A percentile compares a stretch with the other conserved stretches of the same genome.
phyloP scores from a whole-genome alignment of 192 early-diverging fungal genomes.

The Gryganskiella cystojenkinii region DNA sequence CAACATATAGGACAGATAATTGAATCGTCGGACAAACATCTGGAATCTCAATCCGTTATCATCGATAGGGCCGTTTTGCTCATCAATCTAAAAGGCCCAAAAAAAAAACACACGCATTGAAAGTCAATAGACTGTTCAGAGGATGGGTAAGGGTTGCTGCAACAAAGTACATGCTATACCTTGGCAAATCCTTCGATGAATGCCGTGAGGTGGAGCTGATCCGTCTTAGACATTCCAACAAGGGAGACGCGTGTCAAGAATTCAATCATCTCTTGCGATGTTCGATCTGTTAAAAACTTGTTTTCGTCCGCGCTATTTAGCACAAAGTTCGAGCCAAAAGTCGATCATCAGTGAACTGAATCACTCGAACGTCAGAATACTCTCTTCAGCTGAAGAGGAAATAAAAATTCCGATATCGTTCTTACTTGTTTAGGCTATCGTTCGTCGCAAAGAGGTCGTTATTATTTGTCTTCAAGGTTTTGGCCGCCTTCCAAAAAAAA shows the following conservation, averaged over 20 bases:
- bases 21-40: constrained; percentile 74
- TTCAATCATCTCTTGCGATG: constrained; percentile 58
- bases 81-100: constrained; percentile 65
- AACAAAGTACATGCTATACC: constrained; percentile 41
- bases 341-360: not conserved
- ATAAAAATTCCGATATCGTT: not conserved
- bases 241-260: constrained; percentile 63
- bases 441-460: constrained; percentile 69
- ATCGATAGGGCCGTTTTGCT: constrained; percentile 79
- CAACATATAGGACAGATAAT: constrained; percentile 67
- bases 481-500: constrained; percentile 51
- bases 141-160: not conserved
- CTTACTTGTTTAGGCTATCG: constrained; percentile 50
- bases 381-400: not conserved
- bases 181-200: constrained; percentile 80
- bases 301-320: constrained; percentile 30
- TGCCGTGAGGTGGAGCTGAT: constrained; percentile 79
- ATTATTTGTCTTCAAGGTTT: constrained; percentile 51
- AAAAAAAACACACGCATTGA: not conserved
- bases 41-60: constrained; percentile 89
- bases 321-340: not conserved
- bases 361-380: not conserved
- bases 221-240: constrained; percentile 72
- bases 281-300: constrained; percentile 44
- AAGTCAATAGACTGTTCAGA: constrained; percentile 16